Evolutionary conservation across 2,329 filamentous ascomycete genomes (phyloP).

Genomic region (Talaromyces sp.): DNA sequence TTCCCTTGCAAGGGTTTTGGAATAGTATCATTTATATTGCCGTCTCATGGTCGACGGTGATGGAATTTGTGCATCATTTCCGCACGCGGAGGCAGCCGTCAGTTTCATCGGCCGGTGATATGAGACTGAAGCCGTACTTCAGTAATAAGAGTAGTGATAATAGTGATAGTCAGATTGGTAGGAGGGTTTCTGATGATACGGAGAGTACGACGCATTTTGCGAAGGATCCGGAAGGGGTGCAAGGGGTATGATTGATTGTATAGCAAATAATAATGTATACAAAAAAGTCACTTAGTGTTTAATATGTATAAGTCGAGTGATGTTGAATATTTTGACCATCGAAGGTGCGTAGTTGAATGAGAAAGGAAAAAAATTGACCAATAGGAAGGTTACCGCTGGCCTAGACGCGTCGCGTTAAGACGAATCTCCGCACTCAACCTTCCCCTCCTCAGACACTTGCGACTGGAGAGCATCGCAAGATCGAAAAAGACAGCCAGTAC

Average conservation of each 20-base stretch:
- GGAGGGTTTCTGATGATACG: slow-evolving; percentile 1
- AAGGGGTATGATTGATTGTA: not conserved
- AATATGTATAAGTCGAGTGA: not conserved
- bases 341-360: not conserved
- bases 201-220: slow-evolving; percentile 18
- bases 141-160: not conserved
- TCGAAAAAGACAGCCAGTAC: not conserved
- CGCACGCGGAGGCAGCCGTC: not conserved
- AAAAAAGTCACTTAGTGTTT: not conserved
- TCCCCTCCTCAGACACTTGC: not conserved
- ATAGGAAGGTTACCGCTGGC: not conserved
- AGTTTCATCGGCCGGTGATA: not conserved
- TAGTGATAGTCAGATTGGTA: not conserved
- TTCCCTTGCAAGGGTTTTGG: slow-evolving; percentile 82
- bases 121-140: not conserved
- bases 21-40: slow-evolving; percentile 73
- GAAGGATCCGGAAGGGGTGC: slow-evolving; percentile 1
- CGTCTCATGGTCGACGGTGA: slow-evolving; percentile 64
- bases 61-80: slow-evolving; percentile 28
- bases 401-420: slow-evolving; percentile 5
- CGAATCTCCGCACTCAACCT: not conserved
- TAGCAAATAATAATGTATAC: not conserved
- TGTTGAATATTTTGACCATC: not conserved
- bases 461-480: not conserved
- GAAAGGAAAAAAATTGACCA: not conserved